A percentile compares a stretch with the other conserved stretches of the same genome.
These are phyloP conservation scores for Podospora sp. DNA, from an alignment of 495 filamentous ascomycete species.

Conservation along the genomic window DNA sequence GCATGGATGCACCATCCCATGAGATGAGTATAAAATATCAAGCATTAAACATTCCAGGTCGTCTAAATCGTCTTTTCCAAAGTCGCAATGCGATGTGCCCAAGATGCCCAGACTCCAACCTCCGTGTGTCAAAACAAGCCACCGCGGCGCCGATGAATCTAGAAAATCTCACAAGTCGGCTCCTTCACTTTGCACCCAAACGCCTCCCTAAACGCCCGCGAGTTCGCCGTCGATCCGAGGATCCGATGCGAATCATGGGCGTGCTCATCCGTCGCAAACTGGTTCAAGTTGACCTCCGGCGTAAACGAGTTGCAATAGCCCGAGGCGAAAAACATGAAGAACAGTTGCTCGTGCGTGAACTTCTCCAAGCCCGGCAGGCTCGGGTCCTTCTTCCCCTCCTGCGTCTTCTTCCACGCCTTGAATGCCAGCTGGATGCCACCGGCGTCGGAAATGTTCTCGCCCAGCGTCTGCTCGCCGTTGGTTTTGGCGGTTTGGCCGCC, in stretches of 20 bases:
- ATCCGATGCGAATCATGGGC: slow-evolving; percentile 64
- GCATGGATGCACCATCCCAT: too few relatives aligned
- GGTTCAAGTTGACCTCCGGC: slow-evolving; percentile 55
- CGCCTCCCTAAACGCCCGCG: slow-evolving; percentile 66
- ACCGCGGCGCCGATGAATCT: too few relatives aligned
- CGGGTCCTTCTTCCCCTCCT: slow-evolving; percentile 51
- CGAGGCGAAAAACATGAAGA: slow-evolving; percentile 68
- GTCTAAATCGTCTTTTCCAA: too few relatives aligned
- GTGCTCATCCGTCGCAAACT: slow-evolving; percentile 63
- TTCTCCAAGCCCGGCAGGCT: slow-evolving; percentile 63
- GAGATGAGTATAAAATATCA: too few relatives aligned
- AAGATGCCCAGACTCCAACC: too few relatives aligned
- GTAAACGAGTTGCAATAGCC: slow-evolving; percentile 69
- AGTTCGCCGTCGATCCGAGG: slow-evolving; percentile 66
- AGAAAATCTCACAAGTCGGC: slow-evolving; percentile 72
- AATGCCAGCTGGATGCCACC: slow-evolving; percentile 68
- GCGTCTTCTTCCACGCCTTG: slow-evolving; percentile 56
- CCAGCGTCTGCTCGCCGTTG: slow-evolving; percentile 68
- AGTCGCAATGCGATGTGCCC: too few relatives aligned
- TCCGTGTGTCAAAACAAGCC: not conserved
- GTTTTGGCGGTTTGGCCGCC: slow-evolving; percentile 61
- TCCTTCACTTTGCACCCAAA: slow-evolving; percentile 66
- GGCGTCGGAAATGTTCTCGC: slow-evolving; percentile 77
- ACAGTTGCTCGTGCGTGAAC: slow-evolving; percentile 72
- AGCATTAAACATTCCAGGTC: too few relatives aligned